Conservation (phyloP, 306 rosid genomes). For the Geum urbanum region DNA sequence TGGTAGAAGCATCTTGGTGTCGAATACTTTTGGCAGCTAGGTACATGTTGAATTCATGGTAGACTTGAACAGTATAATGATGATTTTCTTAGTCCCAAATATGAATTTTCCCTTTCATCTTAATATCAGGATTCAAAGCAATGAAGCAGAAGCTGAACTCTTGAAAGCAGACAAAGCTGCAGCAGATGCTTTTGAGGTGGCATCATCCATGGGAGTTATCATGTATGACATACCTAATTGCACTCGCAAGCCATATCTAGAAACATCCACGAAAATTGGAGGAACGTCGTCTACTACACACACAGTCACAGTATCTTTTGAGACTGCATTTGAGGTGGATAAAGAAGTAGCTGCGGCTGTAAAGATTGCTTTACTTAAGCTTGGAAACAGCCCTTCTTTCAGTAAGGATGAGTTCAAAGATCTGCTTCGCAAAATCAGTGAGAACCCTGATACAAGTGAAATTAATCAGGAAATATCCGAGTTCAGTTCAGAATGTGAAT, state of each 20-base stretch:
- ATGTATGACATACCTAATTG: conserved; percentile 81
- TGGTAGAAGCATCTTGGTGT: conserved; percentile 98
- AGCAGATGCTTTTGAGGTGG: conserved; percentile 74
- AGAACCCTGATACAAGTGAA: conserved; percentile 70
- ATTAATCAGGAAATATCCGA: conserved; percentile 39
- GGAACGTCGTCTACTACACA: conserved; percentile 56
- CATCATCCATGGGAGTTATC: conserved; percentile 73
- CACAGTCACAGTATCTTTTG: conserved; percentile 78
- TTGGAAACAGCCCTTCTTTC: conserved; percentile 66
- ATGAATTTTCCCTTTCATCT: background rate
- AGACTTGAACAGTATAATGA: background rate
- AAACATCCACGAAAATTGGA: conserved; percentile 46
- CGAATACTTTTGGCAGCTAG: conserved; percentile 78
- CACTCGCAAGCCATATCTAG: conserved; percentile 59
- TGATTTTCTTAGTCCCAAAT: background rate
- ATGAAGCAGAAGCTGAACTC: conserved; percentile 66
- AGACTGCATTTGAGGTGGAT: conserved; percentile 91
- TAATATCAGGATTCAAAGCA: conserved; percentile 65
- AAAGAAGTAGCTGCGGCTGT: conserved; percentile 91
- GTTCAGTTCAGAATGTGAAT: conserved; percentile 54
- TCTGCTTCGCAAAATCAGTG: conserved; percentile 65
- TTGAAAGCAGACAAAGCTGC: conserved; percentile 60
- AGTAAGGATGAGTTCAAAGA: conserved; percentile 68
- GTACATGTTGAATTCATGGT: conserved; percentile 24
- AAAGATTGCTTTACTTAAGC: conserved; percentile 65